A percentile compares a stretch with the other conserved stretches of the same genome.
Evolutionary conservation across 768 basidiomycete genomes (phyloP).

Genomic region (Lentinus brumalis): DNA sequence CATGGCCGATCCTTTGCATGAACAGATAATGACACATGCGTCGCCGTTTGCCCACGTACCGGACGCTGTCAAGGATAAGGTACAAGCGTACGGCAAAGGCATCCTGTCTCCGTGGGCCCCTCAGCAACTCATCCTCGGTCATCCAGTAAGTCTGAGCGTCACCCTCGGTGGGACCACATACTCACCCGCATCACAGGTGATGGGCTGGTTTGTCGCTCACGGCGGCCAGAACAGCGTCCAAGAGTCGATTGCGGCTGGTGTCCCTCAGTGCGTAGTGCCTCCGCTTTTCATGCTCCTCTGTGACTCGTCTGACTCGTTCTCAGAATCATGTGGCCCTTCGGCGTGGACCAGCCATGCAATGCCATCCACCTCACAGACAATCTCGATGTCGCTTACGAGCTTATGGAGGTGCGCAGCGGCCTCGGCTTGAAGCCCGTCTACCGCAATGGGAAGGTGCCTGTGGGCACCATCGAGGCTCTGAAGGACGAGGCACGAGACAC

Average conservation of each 20-base stretch:
- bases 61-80: slow-evolving; percentile 12
- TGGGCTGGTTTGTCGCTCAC: slow-evolving; percentile 15
- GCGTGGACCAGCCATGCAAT: too few species aligned
- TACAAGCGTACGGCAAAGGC: slow-evolving; percentile 10
- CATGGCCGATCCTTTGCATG: too few species aligned
- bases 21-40: slow-evolving; percentile 17
- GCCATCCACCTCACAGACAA: too few species aligned
- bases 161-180: neutral
- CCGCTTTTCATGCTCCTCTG: too few species aligned
- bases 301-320: too few species aligned
- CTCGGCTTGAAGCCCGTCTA: too few species aligned
- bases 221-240: slow-evolving; percentile 1
- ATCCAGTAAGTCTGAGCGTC: neutral
- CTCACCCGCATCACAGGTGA: neutral
- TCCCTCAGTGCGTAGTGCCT: neutral
- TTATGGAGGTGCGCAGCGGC: too few species aligned
- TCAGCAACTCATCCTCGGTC: slow-evolving; percentile 16
- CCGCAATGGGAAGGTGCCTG: too few species aligned
- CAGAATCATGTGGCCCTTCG: too few species aligned
- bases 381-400: too few species aligned
- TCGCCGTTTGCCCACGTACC: slow-evolving; percentile 14
- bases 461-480: too few species aligned
- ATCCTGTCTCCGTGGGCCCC: slow-evolving; percentile 15
- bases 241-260: neutral
- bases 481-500: too few species aligned